Evolutionary conservation across 345 rosid species (phyloP).

Genomic region (Citrus glauca): DNA sequence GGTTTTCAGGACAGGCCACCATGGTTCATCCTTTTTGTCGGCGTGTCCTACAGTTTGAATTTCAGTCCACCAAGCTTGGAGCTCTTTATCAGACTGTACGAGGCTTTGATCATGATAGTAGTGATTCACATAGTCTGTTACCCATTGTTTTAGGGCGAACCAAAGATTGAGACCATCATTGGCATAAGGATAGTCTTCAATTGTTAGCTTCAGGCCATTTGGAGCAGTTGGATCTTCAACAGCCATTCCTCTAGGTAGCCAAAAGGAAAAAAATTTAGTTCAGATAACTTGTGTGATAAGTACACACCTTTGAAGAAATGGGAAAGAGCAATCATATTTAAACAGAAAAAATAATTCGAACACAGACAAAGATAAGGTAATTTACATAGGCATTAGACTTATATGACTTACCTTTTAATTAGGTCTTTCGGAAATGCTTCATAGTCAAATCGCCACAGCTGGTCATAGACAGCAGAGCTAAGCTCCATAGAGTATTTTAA

Average conservation of each 20-base stretch:
- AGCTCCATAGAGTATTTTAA: constrained; percentile 50
- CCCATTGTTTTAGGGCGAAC: constrained; percentile 45
- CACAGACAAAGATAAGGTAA: too few relatives aligned
- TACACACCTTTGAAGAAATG: neutral
- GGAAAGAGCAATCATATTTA: too few relatives aligned
- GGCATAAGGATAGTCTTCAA: constrained; percentile 59
- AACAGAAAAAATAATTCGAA: too few relatives aligned
- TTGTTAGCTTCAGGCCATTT: constrained; percentile 47
- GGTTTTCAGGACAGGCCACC: constrained; percentile 48
- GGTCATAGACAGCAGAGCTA: constrained; percentile 48
- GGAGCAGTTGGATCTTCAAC: constrained; percentile 42
- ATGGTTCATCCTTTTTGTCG: constrained; percentile 44
- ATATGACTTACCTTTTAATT: constrained; percentile 37
- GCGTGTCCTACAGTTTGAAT: constrained; percentile 45
- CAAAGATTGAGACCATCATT: constrained; percentile 51
- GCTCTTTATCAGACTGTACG: constrained; percentile 39
- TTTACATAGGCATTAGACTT: too few relatives aligned
- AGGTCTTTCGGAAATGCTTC: constrained; percentile 53
- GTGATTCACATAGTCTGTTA: constrained; percentile 41
- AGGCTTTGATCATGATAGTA: constrained; percentile 34
- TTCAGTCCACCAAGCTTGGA: constrained; percentile 58
- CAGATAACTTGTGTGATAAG: neutral
- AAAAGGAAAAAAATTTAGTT: too few relatives aligned
- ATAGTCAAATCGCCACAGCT: constrained; percentile 49
- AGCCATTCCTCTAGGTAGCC: constrained; percentile 45